Evolutionary conservation across 352 stramenopile species (phyloP), one percentile per base, ranked within the genome.

Genomic region (Plasmopara muralis): DNA sequence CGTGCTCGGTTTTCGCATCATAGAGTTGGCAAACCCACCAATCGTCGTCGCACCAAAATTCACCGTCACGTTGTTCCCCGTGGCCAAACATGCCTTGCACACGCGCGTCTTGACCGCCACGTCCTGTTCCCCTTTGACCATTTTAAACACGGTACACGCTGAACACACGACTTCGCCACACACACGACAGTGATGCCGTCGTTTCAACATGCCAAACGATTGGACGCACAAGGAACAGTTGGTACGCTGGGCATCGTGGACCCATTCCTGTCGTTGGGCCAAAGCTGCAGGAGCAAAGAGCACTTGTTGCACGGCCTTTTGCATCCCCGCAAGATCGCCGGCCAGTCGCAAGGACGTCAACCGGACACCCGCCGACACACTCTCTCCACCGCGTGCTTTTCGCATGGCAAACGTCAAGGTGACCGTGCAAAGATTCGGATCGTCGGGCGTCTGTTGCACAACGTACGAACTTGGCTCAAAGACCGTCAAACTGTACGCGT

Each of bases 91-190:
- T 2, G 73, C 74, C 58, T 88, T 89, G 60, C 82, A 92, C 4
- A 89, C 77, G 1, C 82, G 82, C n/a, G 89, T 60, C 53, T 87
- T 89, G 25, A 62, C 42, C 13, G 56, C 60, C 8, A 67, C 50
- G 1, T 81, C 66, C 18, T 74, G 63, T n/a, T 83, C 68, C 13
- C 66, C 67, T 33, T 68, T 83, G 34, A 89, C 75, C 46, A 81
- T 56, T 47, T 89, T 92, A 52, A 89, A 89, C 51, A 88, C 77
- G 0, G 82, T 89, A 51, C 82, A 92, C 7, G 68, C 66, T 0
- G 74, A 76, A 47, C 85, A 95, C 14, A 95, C 83, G n/a, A 95
- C 83, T 54, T 91, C 83, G 4, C 85, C 85, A 43, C 85, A 95
- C 9, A 90, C 77, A 34, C 85, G 79, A 45, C 85, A 95, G 58